Conservation (phyloP, 2,329 filamentous ascomycete species). For the Helicocarpus griseus region DNA sequence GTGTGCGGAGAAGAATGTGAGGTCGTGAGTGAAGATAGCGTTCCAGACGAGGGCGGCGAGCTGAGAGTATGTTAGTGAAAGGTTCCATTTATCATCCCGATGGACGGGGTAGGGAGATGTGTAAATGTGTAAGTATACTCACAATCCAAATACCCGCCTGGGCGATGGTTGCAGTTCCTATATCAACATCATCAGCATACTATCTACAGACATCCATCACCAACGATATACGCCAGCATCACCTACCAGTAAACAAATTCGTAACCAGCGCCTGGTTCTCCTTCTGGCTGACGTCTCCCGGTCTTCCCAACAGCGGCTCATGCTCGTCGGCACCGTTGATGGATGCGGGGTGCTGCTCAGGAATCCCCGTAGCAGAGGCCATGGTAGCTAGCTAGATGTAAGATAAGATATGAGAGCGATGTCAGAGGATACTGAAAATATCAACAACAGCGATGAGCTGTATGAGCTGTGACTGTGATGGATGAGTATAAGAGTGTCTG, state of each 20-base stretch:
- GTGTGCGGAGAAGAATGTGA: constrained; percentile 82
- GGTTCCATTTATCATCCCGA: too few species aligned
- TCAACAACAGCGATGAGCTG: not conserved
- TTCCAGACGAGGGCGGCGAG: constrained; percentile 70
- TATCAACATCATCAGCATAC: constrained; percentile 1
- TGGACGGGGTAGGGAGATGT: too few species aligned
- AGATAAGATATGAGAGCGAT: constrained; percentile 4
- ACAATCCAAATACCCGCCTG: constrained; percentile 68
- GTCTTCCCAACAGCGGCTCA: constrained; percentile 60
- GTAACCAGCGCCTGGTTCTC: constrained; percentile 53
- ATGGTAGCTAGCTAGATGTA: constrained; percentile 40
- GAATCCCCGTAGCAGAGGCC: constrained; percentile 60
- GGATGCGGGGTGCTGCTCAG: constrained; percentile 40
- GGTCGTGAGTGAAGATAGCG: constrained; percentile 56
- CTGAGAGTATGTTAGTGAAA: constrained; percentile 31
- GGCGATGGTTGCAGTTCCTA: constrained; percentile 72
- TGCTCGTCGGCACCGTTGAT: constrained; percentile 40
- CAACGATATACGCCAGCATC: not conserved
- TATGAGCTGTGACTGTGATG: not conserved
- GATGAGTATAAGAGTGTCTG: not conserved
- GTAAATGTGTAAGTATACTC: constrained; percentile 18
- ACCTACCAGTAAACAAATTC: constrained; percentile 66
- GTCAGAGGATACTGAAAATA: not conserved
- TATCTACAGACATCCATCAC: constrained; percentile 3
- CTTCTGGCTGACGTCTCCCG: constrained; percentile 64